Evolutionary conservation across 805 yeast genomes (phyloP), one percentile per base, ranked within the genome.

Genomic region (Lipomyces mesembrius): DNA sequence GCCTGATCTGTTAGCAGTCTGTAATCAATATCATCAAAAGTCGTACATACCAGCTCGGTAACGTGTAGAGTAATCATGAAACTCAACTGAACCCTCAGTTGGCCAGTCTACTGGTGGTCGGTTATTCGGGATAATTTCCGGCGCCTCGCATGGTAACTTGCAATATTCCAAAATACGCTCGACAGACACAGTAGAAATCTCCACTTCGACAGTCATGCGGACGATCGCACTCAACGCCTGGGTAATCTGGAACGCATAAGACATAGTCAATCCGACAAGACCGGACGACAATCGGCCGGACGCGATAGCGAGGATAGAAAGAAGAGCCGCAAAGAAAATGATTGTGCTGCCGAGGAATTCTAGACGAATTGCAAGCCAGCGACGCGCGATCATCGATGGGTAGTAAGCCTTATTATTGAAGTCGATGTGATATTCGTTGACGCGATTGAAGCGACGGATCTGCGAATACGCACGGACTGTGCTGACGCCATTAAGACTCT

Each of bases 161-260:
- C 96, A 85, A 77, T 93, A 94, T 77, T 94, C 99, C 79, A 91
- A 82, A 63, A 94, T 88, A 80, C 99, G 87, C 81, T 94, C 98
- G 55, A 95, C 97, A 22, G 97, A 90, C 43, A 95, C 98, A 80
- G 95, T 93, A 77, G 92, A 93, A 8, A 98, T 92, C 78, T 94
- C 99, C 55, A 95, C 97, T 74, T 95, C 99, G 56, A 95, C 99
- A 0, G 97, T 91, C 98, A 93, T 93, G 80, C 99, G 86, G 37
- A 95, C 98, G 79, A 95, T 92, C 97, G 97, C 91, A 78, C 93
- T 92, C 79, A 95, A 84, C 0, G 97, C 84, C 78, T 91, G 97
- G 0, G 99, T 95, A 65, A 92, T 85, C 77, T 92, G 97, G 69
- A 95, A 83, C 2, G 99, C 94, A 78, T 95, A 95, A 56, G 96